These are phyloP conservation scores for Trichaptum fuscoviolaceum DNA, from an alignment of 768 basidiomycete species.

Conservation along the genomic window DNA sequence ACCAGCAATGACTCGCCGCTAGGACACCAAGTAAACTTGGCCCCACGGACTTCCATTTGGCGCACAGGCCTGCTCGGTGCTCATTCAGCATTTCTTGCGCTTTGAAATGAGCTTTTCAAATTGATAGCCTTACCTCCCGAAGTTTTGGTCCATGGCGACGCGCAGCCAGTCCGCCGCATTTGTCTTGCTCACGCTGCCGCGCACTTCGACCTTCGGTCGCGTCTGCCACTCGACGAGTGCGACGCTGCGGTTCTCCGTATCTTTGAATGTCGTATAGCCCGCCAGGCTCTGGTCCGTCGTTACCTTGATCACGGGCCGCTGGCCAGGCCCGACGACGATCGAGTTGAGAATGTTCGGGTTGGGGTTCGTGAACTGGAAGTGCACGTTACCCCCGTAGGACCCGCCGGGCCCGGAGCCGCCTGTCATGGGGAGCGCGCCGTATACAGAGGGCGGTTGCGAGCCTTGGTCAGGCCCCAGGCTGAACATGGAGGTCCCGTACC, in stretches of 20 bases:
- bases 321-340: conserved; percentile 44
- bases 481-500: background rate
- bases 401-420: conserved; percentile 17
- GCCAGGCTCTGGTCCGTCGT: conserved; percentile 45
- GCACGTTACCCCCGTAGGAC: conserved; percentile 27
- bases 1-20: conserved; percentile 49
- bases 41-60: conserved; percentile 46
- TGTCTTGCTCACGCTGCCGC: conserved; percentile 44
- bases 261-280: conserved; percentile 50
- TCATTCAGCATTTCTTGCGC: background rate
- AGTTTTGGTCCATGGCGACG: conserved; percentile 38
- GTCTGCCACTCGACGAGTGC: conserved; percentile 55
- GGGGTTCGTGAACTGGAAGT: conserved; percentile 47
- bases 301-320: conserved; percentile 43
- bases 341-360: conserved; percentile 51
- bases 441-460: conserved; percentile 42
- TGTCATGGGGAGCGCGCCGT: conserved; percentile 60
- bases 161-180: conserved; percentile 47
- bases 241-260: conserved; percentile 38
- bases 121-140: conserved; percentile 26
- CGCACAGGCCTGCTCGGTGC: conserved; percentile 20
- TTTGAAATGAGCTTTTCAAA: background rate
- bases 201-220: conserved; percentile 48
- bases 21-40: conserved; percentile 52
- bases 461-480: background rate